Evolutionary conservation across 2,329 filamentous ascomycete species (phyloP).

Genomic region (Penicillium paneum): DNA sequence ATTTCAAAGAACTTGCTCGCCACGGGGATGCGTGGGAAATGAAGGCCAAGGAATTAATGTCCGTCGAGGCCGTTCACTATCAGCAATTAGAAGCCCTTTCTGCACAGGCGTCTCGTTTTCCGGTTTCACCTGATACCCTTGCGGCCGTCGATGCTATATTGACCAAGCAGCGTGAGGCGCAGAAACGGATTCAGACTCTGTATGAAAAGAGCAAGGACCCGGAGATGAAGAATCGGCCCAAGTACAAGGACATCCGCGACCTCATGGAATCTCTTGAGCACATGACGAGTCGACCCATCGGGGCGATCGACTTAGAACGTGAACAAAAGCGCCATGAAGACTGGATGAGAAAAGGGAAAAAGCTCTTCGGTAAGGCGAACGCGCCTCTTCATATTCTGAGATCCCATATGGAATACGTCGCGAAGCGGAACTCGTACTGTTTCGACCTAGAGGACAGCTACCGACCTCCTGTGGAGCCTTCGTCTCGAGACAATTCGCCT

Average conservation of each 20-base stretch:
- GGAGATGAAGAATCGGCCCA: slow-evolving; percentile 75
- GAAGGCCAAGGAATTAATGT: slow-evolving; percentile 88
- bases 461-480: slow-evolving; percentile 83
- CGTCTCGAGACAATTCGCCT: slow-evolving; percentile 75
- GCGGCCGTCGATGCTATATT: slow-evolving; percentile 84
- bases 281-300: slow-evolving; percentile 85
- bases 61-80: slow-evolving; percentile 88
- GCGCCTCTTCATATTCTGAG: slow-evolving; percentile 94
- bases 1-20: slow-evolving; percentile 70
- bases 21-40: slow-evolving; percentile 85
- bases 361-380: slow-evolving; percentile 96
- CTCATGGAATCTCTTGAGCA: slow-evolving; percentile 84
- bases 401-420: slow-evolving; percentile 88
- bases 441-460: slow-evolving; percentile 90
- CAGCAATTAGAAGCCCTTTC: slow-evolving; percentile 91
- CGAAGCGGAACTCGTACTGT: slow-evolving; percentile 83
- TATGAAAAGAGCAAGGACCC: slow-evolving; percentile 72
- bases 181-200: slow-evolving; percentile 79
- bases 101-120: slow-evolving; percentile 72
- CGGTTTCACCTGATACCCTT: slow-evolving; percentile 78
- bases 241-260: slow-evolving; percentile 84
- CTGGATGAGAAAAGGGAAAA: slow-evolving; percentile 98
- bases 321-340: slow-evolving; percentile 95
- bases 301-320: slow-evolving; percentile 88
- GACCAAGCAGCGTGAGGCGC: slow-evolving; percentile 91